Evolutionary conservation across 2,329 filamentous ascomycete genomes (phyloP), one percentile per base, ranked within the genome.

Genomic region (Diaporthe batatas): DNA sequence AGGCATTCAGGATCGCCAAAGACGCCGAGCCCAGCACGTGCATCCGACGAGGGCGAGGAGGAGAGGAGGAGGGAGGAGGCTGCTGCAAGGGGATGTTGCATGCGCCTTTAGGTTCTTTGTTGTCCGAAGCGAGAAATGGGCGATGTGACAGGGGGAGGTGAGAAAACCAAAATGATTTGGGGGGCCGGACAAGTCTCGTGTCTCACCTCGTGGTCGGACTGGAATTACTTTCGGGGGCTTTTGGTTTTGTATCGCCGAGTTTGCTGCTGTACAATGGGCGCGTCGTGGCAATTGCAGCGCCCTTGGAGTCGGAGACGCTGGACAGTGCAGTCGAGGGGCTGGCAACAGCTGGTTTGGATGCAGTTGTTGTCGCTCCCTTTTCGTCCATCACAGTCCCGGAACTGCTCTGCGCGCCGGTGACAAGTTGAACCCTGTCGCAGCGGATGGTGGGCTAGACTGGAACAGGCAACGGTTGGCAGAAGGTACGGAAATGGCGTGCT

Each of bases 191-290:
- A 76, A 75, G 74, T 77, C 74, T 78, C 74, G 77, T 79, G 77
- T 80, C 80, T 80, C 76, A 81, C 80, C 80, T 81, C 54, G 77
- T 76, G 75, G 78, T 77, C 75, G 78, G 75, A 74, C 74, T 77
- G 68, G 78, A 75, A 69, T 58, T 74, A 62, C 75, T 76, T 68
- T 78, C 77, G 72, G 76, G 73, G 21, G 71, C 70, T 72, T 75
- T 77, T 65, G 75, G 64, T 73, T 77, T 77, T 72, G 76, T 77
- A 73, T 79, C 77, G 75, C 77, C 76, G 69, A 80, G 76, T 78
- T 80, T 80, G 78, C 78, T 80, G 77, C 79, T 80, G 75, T 79
- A 80, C 55, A 79, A 73, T 53, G 79, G 76, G 67, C 78, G 74
- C 11, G 76, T 49, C 29, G 54, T 55, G 49, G 76, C 76, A 42